These are phyloP conservation scores for Dendrobium officinale DNA, from an alignment of 106 monocot genomes.

Conservation along the genomic window DNA sequence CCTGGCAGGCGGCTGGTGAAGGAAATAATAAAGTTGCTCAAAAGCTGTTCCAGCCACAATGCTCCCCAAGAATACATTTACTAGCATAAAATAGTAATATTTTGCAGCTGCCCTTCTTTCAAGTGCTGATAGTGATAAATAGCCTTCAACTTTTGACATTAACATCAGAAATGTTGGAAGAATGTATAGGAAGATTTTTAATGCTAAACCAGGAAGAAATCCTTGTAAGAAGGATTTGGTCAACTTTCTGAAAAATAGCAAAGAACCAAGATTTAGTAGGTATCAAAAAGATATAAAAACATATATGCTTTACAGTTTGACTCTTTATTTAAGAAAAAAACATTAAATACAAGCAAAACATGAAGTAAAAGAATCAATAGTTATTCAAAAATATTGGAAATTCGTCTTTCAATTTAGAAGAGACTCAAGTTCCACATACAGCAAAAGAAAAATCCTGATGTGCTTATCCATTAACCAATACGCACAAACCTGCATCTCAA, in stretches of 20 bases:
- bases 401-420: too few relatives aligned
- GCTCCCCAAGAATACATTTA: slow-evolving; percentile 37
- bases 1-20: slow-evolving; percentile 32
- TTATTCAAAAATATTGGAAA: too few relatives aligned
- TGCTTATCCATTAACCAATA: too few relatives aligned
- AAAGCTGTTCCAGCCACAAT: slow-evolving; percentile 38
- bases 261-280: too few relatives aligned
- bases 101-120: slow-evolving; percentile 24
- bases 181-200: slow-evolving; percentile 29
- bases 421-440: too few relatives aligned
- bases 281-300: too few relatives aligned
- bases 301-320: too few relatives aligned
- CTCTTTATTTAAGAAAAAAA: too few relatives aligned
- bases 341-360: too few relatives aligned
- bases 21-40: slow-evolving; percentile 30
- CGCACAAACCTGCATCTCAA: too few relatives aligned
- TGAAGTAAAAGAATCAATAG: too few relatives aligned
- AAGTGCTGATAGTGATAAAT: slow-evolving; percentile 23
- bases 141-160: slow-evolving; percentile 38
- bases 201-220: slow-evolving; percentile 35
- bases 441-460: too few relatives aligned
- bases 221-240: slow-evolving; percentile 42
- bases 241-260: slow-evolving; percentile 6
- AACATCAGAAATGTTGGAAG: slow-evolving; percentile 31
- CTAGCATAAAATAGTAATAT: slow-evolving; percentile 30